Evolutionary conservation across 768 basidiomycete species (phyloP).

Genomic region (Clitopilus passeckerianus): DNA sequence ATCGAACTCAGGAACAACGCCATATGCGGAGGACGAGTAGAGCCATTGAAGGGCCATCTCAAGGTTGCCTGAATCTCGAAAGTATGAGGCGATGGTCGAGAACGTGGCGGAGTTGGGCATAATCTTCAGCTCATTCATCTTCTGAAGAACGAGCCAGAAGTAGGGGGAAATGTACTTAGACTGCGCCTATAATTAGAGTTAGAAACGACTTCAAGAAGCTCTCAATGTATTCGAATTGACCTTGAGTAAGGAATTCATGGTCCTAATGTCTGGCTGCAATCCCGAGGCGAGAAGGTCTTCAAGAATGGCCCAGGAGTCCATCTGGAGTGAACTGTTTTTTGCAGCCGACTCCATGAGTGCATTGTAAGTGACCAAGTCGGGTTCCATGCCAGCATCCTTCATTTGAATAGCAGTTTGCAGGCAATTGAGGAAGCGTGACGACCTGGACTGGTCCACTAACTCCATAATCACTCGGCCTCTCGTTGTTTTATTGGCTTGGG

Average conservation of each 20-base stretch:
- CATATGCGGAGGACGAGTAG: slow-evolving; percentile 48
- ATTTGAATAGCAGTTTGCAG: slow-evolving; percentile 48
- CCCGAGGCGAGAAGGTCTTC: slow-evolving; percentile 61
- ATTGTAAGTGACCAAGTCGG: slow-evolving; percentile 54
- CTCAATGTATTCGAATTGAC: slow-evolving; percentile 29
- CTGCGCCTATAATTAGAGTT: slow-evolving; percentile 35
- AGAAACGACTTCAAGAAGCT: slow-evolving; percentile 5
- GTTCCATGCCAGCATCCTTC: slow-evolving; percentile 50
- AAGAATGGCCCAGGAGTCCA: slow-evolving; percentile 60
- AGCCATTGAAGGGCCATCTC: slow-evolving; percentile 64
- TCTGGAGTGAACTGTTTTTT: slow-evolving; percentile 27
- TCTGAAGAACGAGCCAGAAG: slow-evolving; percentile 45
- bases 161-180: slow-evolving; percentile 30
- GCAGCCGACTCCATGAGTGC: slow-evolving; percentile 48
- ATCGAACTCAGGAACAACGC: slow-evolving; percentile 43
- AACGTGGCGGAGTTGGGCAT: slow-evolving; percentile 50
- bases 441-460: slow-evolving; percentile 31
- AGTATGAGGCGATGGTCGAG: slow-evolving; percentile 44
- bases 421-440: slow-evolving; percentile 29
- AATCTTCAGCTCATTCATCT: slow-evolving; percentile 48
- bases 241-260: slow-evolving; percentile 57
- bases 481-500: slow-evolving; percentile 3
- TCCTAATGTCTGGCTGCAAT: slow-evolving; percentile 41
- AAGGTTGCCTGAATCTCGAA: slow-evolving; percentile 41
- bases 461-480: slow-evolving; percentile 26